Conservation (phyloP, 306 rosid genomes). For the Citrullus amarus region DNA sequence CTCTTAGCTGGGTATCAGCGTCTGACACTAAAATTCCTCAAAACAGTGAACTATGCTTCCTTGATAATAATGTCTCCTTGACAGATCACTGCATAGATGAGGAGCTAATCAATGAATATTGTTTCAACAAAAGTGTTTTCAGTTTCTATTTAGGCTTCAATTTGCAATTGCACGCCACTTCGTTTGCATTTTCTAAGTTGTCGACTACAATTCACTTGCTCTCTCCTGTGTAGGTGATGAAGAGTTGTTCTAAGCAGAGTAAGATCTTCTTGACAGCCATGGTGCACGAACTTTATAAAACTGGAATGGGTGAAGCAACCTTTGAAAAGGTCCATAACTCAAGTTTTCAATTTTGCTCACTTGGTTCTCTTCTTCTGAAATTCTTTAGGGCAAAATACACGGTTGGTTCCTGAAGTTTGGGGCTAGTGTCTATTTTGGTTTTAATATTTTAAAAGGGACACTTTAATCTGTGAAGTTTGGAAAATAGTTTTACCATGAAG, state of each 20-base stretch:
- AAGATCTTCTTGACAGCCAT: slow-evolving; percentile 82
- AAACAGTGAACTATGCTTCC: too few species aligned
- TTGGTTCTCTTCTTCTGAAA: not conserved
- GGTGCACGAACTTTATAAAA: slow-evolving; percentile 80
- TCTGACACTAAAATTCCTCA: too few species aligned
- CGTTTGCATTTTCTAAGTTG: not conserved
- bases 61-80: too few species aligned
- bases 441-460: not conserved
- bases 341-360: not conserved
- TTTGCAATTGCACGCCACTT: not conserved
- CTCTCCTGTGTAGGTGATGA: slow-evolving; percentile 64
- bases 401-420: not conserved
- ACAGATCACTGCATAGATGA: not conserved
- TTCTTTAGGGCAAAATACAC: not conserved
- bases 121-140: not conserved
- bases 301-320: slow-evolving; percentile 93
- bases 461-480: not conserved
- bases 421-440: too few species aligned
- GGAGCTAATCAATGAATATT: not conserved
- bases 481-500: not conserved
- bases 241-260: slow-evolving; percentile 49
- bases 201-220: not conserved
- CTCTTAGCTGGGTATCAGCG: too few species aligned
- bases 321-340: slow-evolving; percentile 62
- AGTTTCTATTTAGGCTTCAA: not conserved